Percentiles rank a stretch among this genome's conserved stretches.
Evolutionary conservation across 2,329 filamentous ascomycete species (phyloP).

Genomic region (Aspergillus pseudoviridinutans): DNA sequence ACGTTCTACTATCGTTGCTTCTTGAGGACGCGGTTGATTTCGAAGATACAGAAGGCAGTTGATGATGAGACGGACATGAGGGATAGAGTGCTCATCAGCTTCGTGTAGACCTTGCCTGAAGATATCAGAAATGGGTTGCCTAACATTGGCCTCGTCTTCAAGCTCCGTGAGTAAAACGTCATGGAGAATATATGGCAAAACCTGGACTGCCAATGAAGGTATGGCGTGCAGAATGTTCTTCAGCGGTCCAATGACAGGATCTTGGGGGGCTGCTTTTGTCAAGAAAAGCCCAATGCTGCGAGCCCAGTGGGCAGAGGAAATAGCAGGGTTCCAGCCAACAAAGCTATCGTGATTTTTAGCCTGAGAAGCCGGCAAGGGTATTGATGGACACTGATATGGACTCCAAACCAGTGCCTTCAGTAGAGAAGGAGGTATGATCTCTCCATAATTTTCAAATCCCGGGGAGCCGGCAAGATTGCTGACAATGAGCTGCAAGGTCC

Average conservation of each 20-base stretch:
- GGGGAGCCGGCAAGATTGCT: conserved; percentile 27
- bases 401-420: conserved; percentile 41
- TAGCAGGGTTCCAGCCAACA: conserved; percentile 16
- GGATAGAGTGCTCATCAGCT: conserved; percentile 42
- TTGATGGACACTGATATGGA: conserved; percentile 37
- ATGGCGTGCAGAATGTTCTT: conserved; percentile 62
- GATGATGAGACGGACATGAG: conserved; percentile 69
- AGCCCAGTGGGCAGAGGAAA: conserved; percentile 31
- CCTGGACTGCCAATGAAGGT: conserved; percentile 64
- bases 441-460: conserved; percentile 32
- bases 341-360: conserved; percentile 10
- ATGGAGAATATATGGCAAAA: conserved; percentile 83
- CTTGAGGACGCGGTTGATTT: conserved; percentile 69
- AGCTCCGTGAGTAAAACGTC: conserved; percentile 68
- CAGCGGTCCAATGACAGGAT: conserved; percentile 67
- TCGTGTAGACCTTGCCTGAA: conserved; percentile 61
- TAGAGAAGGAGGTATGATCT: conserved; percentile 33
- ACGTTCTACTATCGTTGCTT: conserved; percentile 74
- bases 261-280: conserved; percentile 55
- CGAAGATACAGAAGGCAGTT: conserved; percentile 83
- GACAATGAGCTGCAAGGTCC: conserved; percentile 42
- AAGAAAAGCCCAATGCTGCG: conserved; percentile 46
- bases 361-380: conserved; percentile 20
- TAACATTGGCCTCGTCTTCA: conserved; percentile 57
- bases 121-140: conserved; percentile 61